These are phyloP conservation scores for Pleurotus ostreatus DNA, from an alignment of 768 basidiomycete genomes.

Conservation along the genomic window DNA sequence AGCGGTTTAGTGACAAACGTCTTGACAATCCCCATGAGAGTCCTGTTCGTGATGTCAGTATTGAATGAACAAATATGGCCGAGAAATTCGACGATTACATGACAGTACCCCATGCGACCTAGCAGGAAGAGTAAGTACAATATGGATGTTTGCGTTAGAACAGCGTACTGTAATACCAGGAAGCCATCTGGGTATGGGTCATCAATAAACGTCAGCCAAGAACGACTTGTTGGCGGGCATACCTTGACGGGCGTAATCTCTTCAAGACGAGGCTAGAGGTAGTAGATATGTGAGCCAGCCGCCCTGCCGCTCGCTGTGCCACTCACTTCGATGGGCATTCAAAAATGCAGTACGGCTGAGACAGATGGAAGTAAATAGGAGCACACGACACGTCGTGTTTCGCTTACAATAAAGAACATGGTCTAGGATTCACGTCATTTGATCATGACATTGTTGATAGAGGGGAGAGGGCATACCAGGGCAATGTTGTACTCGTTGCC, in stretches of 20 bases:
- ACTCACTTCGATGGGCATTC: slow-evolving; percentile 69
- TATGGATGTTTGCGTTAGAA: not conserved
- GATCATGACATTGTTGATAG: not conserved
- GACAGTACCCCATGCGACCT: slow-evolving; percentile 64
- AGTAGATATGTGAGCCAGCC: no score
- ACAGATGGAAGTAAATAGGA: not conserved
- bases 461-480: slow-evolving; percentile 34
- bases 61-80: not conserved
- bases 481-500: slow-evolving; percentile 66
- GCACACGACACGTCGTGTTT: not conserved
- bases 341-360: slow-evolving; percentile 55
- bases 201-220: not conserved
- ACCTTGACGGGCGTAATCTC: slow-evolving; percentile 61
- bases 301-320: not conserved
- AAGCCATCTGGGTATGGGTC: slow-evolving; percentile 42
- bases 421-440: slow-evolving; percentile 36
- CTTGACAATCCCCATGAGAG: slow-evolving; percentile 64
- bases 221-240: slow-evolving; percentile 6
- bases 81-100: slow-evolving; percentile 35
- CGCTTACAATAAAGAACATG: slow-evolving; percentile 64
- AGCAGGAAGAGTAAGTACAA: not conserved
- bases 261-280: slow-evolving; percentile 50
- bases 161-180: slow-evolving; percentile 55
- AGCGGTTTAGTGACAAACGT: slow-evolving; percentile 30
- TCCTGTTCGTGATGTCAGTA: slow-evolving; percentile 29